Conservation (phyloP, 2,329 filamentous ascomycete genomes). For the Dactylellina drechsleri region DNA sequence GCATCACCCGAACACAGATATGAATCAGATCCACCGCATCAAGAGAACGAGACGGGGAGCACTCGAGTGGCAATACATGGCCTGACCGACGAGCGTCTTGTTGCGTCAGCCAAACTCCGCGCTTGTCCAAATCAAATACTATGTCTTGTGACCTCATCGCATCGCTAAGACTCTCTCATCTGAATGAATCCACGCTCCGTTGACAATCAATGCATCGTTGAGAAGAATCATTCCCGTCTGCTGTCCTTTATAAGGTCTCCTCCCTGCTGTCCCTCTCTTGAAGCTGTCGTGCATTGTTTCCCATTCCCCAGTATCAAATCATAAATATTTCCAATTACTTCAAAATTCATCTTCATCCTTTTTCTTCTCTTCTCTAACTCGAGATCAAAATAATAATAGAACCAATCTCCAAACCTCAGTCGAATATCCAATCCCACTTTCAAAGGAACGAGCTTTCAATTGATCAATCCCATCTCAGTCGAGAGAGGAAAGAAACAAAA, state of each 20-base stretch:
- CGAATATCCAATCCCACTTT: not conserved
- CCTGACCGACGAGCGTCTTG: constrained; percentile 15
- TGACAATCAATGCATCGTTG: not conserved
- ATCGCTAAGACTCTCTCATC: constrained; percentile 6
- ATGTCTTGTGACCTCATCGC: constrained; percentile 26
- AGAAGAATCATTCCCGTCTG: not conserved
- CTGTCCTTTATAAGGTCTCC: not conserved
- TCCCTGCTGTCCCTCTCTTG: not conserved
- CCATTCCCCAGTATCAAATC: too few species aligned
- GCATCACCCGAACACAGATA: constrained; percentile 20
- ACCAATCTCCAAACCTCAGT: not conserved
- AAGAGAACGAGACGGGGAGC: not conserved
- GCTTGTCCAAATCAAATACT: not conserved
- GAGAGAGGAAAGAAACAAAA: too few species aligned
- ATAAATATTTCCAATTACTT: too few species aligned
- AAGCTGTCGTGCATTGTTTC: too few species aligned
- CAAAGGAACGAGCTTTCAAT: too few species aligned
- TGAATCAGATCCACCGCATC: constrained; percentile 13
- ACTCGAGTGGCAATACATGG: not conserved
- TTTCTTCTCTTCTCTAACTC: not conserved
- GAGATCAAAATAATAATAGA: not conserved
- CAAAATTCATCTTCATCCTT: not conserved
- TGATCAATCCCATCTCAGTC: too few species aligned
- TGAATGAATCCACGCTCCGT: too few species aligned
- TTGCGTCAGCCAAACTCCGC: constrained; percentile 16